These are phyloP conservation scores for Thamnidium elegans DNA, from an alignment of 192 early-diverging fungal genomes.

Conservation along the genomic window DNA sequence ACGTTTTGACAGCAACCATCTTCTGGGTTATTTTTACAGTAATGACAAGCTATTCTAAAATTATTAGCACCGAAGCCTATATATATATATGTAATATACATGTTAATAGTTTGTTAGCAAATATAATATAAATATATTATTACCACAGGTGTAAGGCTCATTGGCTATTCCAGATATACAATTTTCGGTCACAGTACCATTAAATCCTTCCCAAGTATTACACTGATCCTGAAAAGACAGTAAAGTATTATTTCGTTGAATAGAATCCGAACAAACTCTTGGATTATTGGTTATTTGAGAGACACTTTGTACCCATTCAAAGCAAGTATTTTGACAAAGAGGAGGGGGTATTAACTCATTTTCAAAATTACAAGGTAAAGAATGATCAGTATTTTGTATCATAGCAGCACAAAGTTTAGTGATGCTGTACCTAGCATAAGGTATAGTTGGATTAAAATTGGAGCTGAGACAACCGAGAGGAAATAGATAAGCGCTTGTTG, in stretches of 20 bases:
- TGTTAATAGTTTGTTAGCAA: no score
- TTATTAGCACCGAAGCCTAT: constrained; percentile 9
- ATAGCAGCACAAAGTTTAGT: constrained; percentile 20
- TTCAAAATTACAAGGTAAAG: constrained; percentile 22
- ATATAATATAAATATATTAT: no score
- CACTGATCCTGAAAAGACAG: constrained; percentile 10
- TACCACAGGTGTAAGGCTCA: constrained; percentile 32
- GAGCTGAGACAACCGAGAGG: constrained; percentile 21
- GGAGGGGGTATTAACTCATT: constrained; percentile 20
- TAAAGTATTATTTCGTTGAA: neutral
- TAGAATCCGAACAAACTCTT: neutral
- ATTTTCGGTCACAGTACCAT: constrained; percentile 14
- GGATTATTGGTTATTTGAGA: neutral
- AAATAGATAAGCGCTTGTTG: constrained; percentile 14
- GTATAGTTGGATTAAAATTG: constrained; percentile 16
- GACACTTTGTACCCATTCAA: constrained; percentile 13
- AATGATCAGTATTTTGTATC: constrained; percentile 15
- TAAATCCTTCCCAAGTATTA: constrained; percentile 8
- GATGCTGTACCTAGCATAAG: constrained; percentile 29
- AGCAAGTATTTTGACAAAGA: constrained; percentile 24
- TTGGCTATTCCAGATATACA: constrained; percentile 28
- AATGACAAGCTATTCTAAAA: constrained; percentile 8
- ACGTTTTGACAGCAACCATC: constrained; percentile 14
- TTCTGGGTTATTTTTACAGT: constrained; percentile 5
- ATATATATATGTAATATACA: neutral